phyloP scores from a whole-genome alignment of 257 asterid species.

The Nicotiana attenuata region DNA sequence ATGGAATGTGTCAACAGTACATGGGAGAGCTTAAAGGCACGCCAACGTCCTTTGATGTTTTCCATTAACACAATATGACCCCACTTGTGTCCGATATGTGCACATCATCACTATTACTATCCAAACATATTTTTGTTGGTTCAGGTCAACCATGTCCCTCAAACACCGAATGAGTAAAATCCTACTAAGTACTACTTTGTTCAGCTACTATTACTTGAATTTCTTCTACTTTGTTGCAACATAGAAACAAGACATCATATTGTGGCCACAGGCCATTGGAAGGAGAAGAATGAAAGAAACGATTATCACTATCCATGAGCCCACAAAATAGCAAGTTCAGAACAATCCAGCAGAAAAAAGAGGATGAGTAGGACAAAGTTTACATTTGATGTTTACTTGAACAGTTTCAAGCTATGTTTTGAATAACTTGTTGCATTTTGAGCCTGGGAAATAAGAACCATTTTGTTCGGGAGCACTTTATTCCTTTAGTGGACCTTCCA shows the following conservation, averaged over 20 bases:
- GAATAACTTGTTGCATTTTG: background rate
- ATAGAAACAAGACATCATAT: background rate
- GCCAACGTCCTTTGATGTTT: slow-evolving; percentile 10
- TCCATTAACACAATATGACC: background rate
- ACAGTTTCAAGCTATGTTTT: background rate
- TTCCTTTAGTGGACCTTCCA: too few species aligned
- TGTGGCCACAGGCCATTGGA: background rate
- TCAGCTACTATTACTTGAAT: background rate
- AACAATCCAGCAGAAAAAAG: too few species aligned
- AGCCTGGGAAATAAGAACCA: too few species aligned
- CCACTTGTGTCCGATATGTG: background rate
- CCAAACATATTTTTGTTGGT: background rate
- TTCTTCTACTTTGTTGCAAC: background rate
- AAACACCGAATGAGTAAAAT: background rate
- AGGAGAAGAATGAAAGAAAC: too few species aligned
- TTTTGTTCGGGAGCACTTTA: too few species aligned
- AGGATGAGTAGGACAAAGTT: background rate
- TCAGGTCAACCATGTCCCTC: background rate
- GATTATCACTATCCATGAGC: too few species aligned
- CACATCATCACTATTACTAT: slow-evolving; percentile 8
- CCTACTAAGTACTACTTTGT: background rate
- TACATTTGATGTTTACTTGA: too few species aligned
- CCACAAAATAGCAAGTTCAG: too few species aligned
- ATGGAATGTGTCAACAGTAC: background rate
- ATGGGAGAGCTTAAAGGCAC: background rate